Percentiles rank a stretch among this genome's conserved stretches.
phyloP scores from a whole-genome alignment of 306 rosid genomes.

The Abrus pulchellus region DNA sequence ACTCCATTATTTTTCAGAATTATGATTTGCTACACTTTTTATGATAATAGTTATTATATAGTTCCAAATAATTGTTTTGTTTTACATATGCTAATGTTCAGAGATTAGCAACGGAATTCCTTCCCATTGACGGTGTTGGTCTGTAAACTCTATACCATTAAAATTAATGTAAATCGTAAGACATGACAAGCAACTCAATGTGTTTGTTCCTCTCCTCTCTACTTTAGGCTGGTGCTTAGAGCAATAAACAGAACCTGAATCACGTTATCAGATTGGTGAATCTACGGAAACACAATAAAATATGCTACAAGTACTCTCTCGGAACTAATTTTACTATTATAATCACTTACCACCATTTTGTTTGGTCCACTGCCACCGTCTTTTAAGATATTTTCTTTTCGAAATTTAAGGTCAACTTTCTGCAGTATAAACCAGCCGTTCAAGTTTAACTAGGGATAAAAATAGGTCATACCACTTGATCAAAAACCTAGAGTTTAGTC shows the following conservation, averaged over 20 bases:
- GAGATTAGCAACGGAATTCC: not conserved
- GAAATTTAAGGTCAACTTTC: conserved; percentile 9
- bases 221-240: conserved; percentile 56
- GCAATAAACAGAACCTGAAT: conserved; percentile 61
- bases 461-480: no score
- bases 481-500: no score
- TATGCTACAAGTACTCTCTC: not conserved
- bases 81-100: not conserved
- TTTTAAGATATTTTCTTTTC: not conserved
- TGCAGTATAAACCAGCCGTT: not conserved
- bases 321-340: not conserved
- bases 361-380: no score
- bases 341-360: no score
- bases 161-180: conserved; percentile 29
- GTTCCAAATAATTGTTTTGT: not conserved
- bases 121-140: not conserved
- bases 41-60: not conserved
- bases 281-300: not conserved
- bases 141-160: not conserved
- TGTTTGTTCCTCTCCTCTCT: conserved; percentile 35
- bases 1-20: not conserved
- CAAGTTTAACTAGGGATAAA: not conserved
- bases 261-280: conserved; percentile 16
- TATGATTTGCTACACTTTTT: not conserved
- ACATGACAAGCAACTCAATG: conserved; percentile 18